Base-by-base conservation (phyloP, 2,329 filamentous ascomycete species). In the Pleoardoris graminearum region DNA sequence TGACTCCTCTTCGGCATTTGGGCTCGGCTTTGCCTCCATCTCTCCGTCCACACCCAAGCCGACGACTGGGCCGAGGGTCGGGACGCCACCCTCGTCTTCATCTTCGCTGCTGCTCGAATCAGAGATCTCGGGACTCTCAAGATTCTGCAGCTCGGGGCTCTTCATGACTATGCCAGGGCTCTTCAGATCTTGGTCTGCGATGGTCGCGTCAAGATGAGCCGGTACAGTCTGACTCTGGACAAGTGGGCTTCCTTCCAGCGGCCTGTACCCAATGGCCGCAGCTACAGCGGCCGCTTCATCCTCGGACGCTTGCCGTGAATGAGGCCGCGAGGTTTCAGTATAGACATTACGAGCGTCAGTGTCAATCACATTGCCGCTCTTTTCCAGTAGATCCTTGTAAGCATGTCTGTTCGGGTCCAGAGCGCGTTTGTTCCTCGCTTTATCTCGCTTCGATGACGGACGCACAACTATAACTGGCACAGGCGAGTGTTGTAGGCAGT, bases 401-500 rank as follows among this genome's bases (percentile, higher is more conserved):
- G 86, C 88, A 60, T 88, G 85, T 29, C 91, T 83, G 14, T 79
- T 80, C 5, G 90, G 86, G 63, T 96, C 90, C 48, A 88, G 85
- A 45, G 85, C 82, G 25, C 92, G 86, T 77, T 96, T 96, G 53
- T 83, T 82, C 75, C 94, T 95, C 77, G 95, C 95, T 76, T 94
- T 94, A 68, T 90, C 84, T 17, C 92, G 87, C 76, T 95, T 95
- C 55, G 89, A 88, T 27, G 88, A 89, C 30, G 92, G 91, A 3
- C 92, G 85, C 8, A 96, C 92, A 27, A 97, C 92, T 25, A 96
- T 92, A 7, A 96, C 92, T 1, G 92, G 92, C 1, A 97, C 90
- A 0, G 92, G 91, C 1, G 90, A 96, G 71, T 96, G 92, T 69
- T 97, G 92, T 11, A 96, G 81, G 66, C 92, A 96, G 75, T 96